Evolutionary conservation across 2,329 filamentous ascomycete species (phyloP).

Genomic region (Aureobasidium leucospermi): DNA sequence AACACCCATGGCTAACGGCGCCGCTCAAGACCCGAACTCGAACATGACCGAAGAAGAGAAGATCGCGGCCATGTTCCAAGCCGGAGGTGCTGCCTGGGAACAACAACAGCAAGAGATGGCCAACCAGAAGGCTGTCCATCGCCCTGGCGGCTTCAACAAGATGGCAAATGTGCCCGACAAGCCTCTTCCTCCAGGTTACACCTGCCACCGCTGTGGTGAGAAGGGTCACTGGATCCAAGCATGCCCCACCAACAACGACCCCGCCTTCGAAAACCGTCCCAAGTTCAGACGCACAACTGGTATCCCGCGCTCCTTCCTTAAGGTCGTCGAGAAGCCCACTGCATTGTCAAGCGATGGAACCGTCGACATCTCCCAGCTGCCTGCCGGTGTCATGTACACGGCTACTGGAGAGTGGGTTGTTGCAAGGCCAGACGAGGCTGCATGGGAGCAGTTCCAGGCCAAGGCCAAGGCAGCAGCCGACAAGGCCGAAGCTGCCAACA

Average conservation of each 20-base stretch:
- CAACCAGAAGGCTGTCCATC: conserved; percentile 46
- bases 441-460: conserved; percentile 95
- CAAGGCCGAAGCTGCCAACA: conserved; percentile 61
- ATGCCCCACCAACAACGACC: conserved; percentile 97
- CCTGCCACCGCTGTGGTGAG: conserved; percentile 92
- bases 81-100: conserved; percentile 85
- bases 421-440: conserved; percentile 87
- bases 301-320: conserved; percentile 90
- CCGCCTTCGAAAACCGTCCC: conserved; percentile 86
- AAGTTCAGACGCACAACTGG: conserved; percentile 94
- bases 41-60: conserved; percentile 90
- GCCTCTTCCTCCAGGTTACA: conserved; percentile 85
- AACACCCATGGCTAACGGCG: conserved; percentile 44
- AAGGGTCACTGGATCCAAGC: conserved; percentile 99
- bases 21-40: conserved; percentile 60
- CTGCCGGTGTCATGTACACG: conserved; percentile 92
- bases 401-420: conserved; percentile 96
- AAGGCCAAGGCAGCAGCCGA: conserved; percentile 82
- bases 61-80: conserved; percentile 84
- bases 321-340: conserved; percentile 87
- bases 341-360: conserved; percentile 66
- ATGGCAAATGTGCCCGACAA: conserved; percentile 78
- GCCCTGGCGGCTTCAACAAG: conserved; percentile 44
- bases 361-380: conserved; percentile 72
- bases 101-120: conserved; percentile 91